phyloP scores from a whole-genome alignment of 2,329 filamentous ascomycete species.

The Botrytis tulipae region DNA sequence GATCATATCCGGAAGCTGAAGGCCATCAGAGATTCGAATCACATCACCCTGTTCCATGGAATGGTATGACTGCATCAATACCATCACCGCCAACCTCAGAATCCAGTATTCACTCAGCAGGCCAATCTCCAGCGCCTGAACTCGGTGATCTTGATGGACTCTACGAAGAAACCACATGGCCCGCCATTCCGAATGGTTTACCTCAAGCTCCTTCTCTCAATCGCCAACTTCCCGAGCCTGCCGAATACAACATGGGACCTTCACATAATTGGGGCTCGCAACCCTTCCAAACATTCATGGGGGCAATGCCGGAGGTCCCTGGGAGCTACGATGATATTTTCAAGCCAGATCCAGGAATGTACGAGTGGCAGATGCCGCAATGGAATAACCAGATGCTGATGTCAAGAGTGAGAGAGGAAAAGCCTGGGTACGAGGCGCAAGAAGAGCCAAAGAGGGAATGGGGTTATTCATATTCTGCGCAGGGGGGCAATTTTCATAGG shows the following conservation, averaged over 20 bases:
- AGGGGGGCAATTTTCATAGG: slow-evolving; percentile 18
- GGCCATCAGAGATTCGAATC: slow-evolving; percentile 22
- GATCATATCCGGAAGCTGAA: slow-evolving; percentile 11
- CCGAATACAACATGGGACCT: slow-evolving; percentile 32
- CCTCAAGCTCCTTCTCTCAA: slow-evolving; percentile 24
- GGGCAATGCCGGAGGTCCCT: slow-evolving; percentile 32
- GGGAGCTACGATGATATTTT: slow-evolving; percentile 38
- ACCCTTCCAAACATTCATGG: slow-evolving; percentile 39
- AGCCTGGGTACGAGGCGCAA: slow-evolving; percentile 27
- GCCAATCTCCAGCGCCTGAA: slow-evolving; percentile 22
- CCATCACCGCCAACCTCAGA: slow-evolving; percentile 35
- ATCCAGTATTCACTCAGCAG: slow-evolving; percentile 19
- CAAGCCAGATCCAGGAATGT: slow-evolving; percentile 34
- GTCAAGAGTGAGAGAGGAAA: slow-evolving; percentile 37
- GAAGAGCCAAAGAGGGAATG: slow-evolving; percentile 31
- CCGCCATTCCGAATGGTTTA: slow-evolving; percentile 26
- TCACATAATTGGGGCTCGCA: slow-evolving; percentile 33
- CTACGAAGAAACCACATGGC: slow-evolving; percentile 36
- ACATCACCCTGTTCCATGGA: slow-evolving; percentile 26
- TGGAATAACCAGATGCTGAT: slow-evolving; percentile 36
- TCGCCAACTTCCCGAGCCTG: slow-evolving; percentile 12
- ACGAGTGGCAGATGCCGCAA: slow-evolving; percentile 34
- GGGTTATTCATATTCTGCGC: slow-evolving; percentile 20
- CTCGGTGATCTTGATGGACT: slow-evolving; percentile 35
- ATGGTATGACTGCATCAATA: slow-evolving; percentile 28